Evolutionary conservation across 2,329 filamentous ascomycete species (phyloP).

Genomic region (Sarocladium brachiariae): DNA sequence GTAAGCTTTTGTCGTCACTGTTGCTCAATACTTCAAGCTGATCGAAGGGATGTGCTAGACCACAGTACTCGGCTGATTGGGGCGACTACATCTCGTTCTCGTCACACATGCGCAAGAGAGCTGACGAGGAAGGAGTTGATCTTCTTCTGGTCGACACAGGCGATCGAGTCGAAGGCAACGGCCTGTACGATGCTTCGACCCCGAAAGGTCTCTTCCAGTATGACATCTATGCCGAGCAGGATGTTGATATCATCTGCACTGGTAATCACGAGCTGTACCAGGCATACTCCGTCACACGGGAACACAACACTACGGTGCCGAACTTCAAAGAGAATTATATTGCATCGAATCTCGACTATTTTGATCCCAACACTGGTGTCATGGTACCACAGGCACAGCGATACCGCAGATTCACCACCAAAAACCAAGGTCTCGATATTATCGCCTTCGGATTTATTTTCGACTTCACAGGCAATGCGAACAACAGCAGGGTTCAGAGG

Average conservation of each 20-base stretch:
- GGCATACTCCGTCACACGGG: slow-evolving; percentile 65
- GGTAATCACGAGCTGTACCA: slow-evolving; percentile 97
- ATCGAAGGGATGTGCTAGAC: slow-evolving; percentile 37
- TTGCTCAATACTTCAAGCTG: background rate
- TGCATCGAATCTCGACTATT: slow-evolving; percentile 88
- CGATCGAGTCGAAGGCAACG: slow-evolving; percentile 89
- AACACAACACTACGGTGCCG: slow-evolving; percentile 73
- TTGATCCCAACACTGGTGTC: slow-evolving; percentile 63
- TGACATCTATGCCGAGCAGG: slow-evolving; percentile 76
- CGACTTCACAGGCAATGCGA: slow-evolving; percentile 83
- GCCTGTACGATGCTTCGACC: slow-evolving; percentile 81
- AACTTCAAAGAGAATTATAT: slow-evolving; percentile 77
- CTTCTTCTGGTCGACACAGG: slow-evolving; percentile 93
- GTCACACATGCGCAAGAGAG: slow-evolving; percentile 69
- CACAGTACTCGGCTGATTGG: slow-evolving; percentile 94
- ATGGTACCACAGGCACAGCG: slow-evolving; percentile 70
- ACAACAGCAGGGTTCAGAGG: slow-evolving; percentile 78
- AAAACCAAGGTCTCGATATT: slow-evolving; percentile 77
- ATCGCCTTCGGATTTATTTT: slow-evolving; percentile 93
- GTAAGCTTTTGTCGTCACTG: slow-evolving; percentile 36
- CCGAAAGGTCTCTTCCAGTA: slow-evolving; percentile 87
- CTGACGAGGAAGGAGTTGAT: slow-evolving; percentile 73
- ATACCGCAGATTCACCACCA: slow-evolving; percentile 85
- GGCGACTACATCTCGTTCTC: slow-evolving; percentile 96
- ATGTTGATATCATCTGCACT: slow-evolving; percentile 75